Evolutionary conservation across 768 basidiomycete genomes (phyloP), one percentile per base, ranked within the genome.

Genomic region (Amanita rimosa): DNA sequence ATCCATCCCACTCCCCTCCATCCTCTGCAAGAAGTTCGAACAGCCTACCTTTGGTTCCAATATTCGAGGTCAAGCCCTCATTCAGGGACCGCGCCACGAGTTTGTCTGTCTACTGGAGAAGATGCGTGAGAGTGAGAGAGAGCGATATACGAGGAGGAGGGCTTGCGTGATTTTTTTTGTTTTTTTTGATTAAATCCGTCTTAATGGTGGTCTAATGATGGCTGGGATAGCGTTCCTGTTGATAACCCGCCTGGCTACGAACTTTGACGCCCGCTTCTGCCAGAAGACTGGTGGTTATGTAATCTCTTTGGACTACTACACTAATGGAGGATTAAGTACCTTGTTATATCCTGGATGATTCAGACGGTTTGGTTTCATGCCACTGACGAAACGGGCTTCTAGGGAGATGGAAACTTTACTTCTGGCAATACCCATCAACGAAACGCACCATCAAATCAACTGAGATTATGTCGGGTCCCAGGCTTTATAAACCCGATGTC

Each of bases 31-130:
- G 17, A 73, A 71, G 54, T 89, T 84, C 58, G 79, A 86, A 54
- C 87, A 89, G 59, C 88, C 88, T 3, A 72, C 78, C 7, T 81
- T 90, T 48, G 75, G 74, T 75, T 54, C 69, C 90, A 41, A 59
- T 67, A 0, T 70, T 90, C 54, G 76, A 81, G 41, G 66, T 90
- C 57, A 77, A 73, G 55, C 85, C 88, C 4, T 72, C 83, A 49
- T 74, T 85, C 60, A 76, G 74, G 60, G 73, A 85, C 58, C 69
- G 73, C 38, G 74, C 78, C 10, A 77, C 88, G 71, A 79, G 59
- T 91, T 91, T 55, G 78, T 82, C 33, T 76, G 74, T 42, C 61
- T 78, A 21, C 63, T 91, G 46, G 85, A 86, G 66, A 89, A 89
- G 70, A 77, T 83, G 29, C 74, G 86, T 44, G 85, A 89, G 65